A percentile compares a stretch with the other conserved stretches of the same genome.
phyloP scores from a whole-genome alignment of 805 yeast genomes.

The Nakazawaea molendinolei region DNA sequence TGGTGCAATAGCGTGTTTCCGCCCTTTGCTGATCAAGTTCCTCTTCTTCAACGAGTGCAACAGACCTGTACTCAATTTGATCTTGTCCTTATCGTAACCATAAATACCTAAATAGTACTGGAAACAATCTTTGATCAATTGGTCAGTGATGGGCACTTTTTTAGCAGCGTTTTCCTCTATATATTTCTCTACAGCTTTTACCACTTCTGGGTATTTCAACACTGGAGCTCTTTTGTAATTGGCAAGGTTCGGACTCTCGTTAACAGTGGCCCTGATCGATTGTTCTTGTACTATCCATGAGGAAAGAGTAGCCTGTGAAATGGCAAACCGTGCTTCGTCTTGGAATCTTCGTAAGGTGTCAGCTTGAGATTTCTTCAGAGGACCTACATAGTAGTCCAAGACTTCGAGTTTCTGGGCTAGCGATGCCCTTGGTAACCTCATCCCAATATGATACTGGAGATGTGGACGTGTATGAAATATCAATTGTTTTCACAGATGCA shows the following conservation, averaged over 20 bases:
- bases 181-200: constrained; percentile 23
- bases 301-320: constrained; percentile 30
- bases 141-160: constrained; percentile 21
- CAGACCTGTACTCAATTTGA: constrained; percentile 28
- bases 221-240: constrained; percentile 25
- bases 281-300: constrained; percentile 25
- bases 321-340: constrained; percentile 18
- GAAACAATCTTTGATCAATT: constrained; percentile 17
- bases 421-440: constrained; percentile 22
- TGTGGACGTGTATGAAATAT: no score
- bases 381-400: constrained; percentile 24
- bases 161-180: constrained; percentile 14
- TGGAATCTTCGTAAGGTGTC: constrained; percentile 22
- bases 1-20: neutral
- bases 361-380: constrained; percentile 22
- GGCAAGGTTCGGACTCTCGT: constrained; percentile 21
- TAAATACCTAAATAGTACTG: constrained; percentile 13
- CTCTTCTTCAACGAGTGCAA: constrained; percentile 26
- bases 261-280: constrained; percentile 17
- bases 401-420: constrained; percentile 26
- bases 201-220: constrained; percentile 27
- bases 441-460: no score
- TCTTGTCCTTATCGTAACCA: constrained; percentile 19
- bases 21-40: constrained; percentile 19
- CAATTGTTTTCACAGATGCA: no score